phyloP scores from a whole-genome alignment of 495 filamentous ascomycete species.

The Trichoderma gamsii region DNA sequence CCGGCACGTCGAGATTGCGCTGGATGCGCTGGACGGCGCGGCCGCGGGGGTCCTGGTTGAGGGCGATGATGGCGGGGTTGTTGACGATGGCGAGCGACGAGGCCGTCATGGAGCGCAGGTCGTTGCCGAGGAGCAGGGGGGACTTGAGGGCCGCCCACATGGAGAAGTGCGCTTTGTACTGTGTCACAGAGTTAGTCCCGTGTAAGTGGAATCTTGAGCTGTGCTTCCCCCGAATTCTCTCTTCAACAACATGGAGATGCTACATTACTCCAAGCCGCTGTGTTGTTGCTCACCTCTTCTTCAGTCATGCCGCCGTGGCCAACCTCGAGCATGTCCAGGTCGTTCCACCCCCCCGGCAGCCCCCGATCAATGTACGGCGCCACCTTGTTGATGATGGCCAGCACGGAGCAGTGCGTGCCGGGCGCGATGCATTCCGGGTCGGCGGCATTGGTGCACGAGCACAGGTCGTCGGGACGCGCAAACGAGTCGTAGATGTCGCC shows the following conservation, averaged over 20 bases:
- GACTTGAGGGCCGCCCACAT: conserved; percentile 39
- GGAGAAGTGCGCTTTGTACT: conserved; percentile 38
- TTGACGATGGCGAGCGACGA: conserved; percentile 50
- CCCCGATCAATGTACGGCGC: conserved; percentile 2
- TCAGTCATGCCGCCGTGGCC: conserved; percentile 49
- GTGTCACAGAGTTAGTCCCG: too few species aligned
- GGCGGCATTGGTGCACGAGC: conserved; percentile 3
- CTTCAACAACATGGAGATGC: too few species aligned
- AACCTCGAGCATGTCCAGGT: conserved; percentile 63
- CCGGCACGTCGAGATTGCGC: conserved; percentile 25
- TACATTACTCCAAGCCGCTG: too few species aligned
- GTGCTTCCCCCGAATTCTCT: not conserved
- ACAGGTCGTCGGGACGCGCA: conserved; percentile 1
- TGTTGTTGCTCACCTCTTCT: conserved; percentile 5
- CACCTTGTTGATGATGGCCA: conserved; percentile 11
- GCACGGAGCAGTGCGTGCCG: conserved; percentile 9
- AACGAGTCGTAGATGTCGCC: conserved; percentile 11
- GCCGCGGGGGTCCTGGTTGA: conserved; percentile 40
- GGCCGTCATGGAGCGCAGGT: conserved; percentile 38
- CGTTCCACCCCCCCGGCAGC: conserved; percentile 47
- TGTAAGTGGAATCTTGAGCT: not conserved
- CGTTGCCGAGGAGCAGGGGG: conserved; percentile 29
- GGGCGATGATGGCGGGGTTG: conserved; percentile 47
- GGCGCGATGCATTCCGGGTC: conserved; percentile 3
- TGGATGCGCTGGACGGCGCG: conserved; percentile 32